A percentile compares a stretch with the other conserved stretches of the same genome.
Evolutionary conservation across 768 basidiomycete genomes (phyloP).

Genomic region (Termitomyces sp.): DNA sequence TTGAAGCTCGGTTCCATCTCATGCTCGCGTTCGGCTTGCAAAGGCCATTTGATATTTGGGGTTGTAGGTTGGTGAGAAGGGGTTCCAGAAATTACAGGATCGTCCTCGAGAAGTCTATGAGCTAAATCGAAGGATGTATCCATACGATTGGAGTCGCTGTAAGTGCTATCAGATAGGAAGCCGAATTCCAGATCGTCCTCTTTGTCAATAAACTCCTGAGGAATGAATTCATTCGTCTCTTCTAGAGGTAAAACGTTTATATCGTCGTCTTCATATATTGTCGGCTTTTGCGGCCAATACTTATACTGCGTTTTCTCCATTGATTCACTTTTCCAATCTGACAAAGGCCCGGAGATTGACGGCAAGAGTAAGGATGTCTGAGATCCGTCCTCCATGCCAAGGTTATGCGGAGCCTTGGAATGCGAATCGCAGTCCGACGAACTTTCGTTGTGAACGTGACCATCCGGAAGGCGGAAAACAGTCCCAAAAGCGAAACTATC

Average conservation of each 20-base stretch:
- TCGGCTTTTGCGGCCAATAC: background rate
- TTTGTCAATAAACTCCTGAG: background rate
- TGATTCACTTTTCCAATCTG: background rate
- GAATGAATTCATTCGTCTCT: background rate
- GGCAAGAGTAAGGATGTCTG: slow-evolving; percentile 6
- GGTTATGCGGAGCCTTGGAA: slow-evolving; percentile 1
- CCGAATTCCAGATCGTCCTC: slow-evolving; percentile 12
- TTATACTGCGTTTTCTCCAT: background rate
- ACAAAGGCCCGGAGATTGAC: slow-evolving; percentile 3
- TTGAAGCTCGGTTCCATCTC: slow-evolving; percentile 7
- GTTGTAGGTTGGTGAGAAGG: slow-evolving; percentile 10
- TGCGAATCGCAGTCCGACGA: slow-evolving; percentile 7
- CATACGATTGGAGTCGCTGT: background rate
- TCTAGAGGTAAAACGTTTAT: background rate
- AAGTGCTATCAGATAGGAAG: slow-evolving; percentile 11
- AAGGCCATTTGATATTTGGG: slow-evolving; percentile 15
- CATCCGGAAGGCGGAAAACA: background rate
- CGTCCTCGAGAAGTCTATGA: slow-evolving; percentile 6
- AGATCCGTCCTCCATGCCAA: slow-evolving; percentile 3
- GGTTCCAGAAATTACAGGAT: slow-evolving; percentile 1
- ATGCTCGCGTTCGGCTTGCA: slow-evolving; percentile 3
- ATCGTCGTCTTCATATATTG: background rate
- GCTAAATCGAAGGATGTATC: slow-evolving; percentile 3
- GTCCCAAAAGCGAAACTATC: background rate
- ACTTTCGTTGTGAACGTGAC: slow-evolving; percentile 9